phyloP scores from a whole-genome alignment of 1,284 basidiomycete species.

The Trichosporon faecale region DNA sequence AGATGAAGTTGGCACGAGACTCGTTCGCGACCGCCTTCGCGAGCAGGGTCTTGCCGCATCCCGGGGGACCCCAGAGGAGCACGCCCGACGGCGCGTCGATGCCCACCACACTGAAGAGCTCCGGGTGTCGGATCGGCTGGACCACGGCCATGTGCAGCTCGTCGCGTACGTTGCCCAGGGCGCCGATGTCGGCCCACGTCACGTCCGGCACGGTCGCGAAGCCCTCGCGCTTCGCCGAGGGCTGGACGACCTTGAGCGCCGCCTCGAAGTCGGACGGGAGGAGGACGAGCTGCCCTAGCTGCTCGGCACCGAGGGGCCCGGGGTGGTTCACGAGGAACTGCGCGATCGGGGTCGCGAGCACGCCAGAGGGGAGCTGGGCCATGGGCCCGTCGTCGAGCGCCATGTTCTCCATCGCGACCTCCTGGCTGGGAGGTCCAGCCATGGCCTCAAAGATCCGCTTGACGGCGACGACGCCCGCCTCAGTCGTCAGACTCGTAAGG shows the following conservation, averaged over 20 bases:
- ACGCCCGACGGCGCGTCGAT: slow-evolving; percentile 86
- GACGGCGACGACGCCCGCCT: slow-evolving; percentile 92
- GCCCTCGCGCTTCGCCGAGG: slow-evolving; percentile 94
- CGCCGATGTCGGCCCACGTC: slow-evolving; percentile 93
- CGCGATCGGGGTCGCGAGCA: slow-evolving; percentile 69
- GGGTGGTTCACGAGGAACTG: slow-evolving; percentile 85
- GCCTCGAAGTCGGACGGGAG: slow-evolving; percentile 71
- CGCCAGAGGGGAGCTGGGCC: slow-evolving; percentile 45
- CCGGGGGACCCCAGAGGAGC: slow-evolving; percentile 95
- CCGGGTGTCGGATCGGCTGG: slow-evolving; percentile 85
- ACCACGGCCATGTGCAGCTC: slow-evolving; percentile 97
- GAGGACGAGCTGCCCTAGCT: slow-evolving; percentile 77
- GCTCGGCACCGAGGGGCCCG: slow-evolving; percentile 65
- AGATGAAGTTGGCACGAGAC: slow-evolving; percentile 90
- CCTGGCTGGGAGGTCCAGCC: slow-evolving; percentile 54
- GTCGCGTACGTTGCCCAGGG: slow-evolving; percentile 75
- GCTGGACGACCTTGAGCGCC: slow-evolving; percentile 83
- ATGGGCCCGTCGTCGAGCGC: slow-evolving; percentile 39
- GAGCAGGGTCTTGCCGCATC: slow-evolving; percentile 92
- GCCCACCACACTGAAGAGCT: slow-evolving; percentile 80
- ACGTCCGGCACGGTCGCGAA: slow-evolving; percentile 96
- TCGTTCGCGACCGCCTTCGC: slow-evolving; percentile 98
- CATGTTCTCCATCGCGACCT: slow-evolving; percentile 27
- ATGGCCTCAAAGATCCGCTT: slow-evolving; percentile 91
- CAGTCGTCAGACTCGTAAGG: slow-evolving; percentile 81